Base-by-base conservation (phyloP, 2,329 filamentous ascomycete genomes). In the Monosporascus sp. region DNA sequence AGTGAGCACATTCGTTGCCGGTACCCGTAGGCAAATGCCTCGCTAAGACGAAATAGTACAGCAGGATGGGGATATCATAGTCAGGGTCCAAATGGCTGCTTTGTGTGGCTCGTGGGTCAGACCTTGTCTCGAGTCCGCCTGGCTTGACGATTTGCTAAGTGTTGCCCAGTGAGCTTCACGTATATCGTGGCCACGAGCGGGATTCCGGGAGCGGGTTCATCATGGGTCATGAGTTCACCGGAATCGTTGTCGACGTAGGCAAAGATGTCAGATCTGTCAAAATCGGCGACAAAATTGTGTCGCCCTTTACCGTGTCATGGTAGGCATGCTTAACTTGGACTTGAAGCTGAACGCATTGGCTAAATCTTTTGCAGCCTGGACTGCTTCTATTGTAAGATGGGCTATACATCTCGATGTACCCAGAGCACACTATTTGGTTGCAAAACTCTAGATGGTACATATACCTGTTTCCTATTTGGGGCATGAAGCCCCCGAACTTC, bases 151-250 rank as follows among this genome's bases (percentile, higher is more conserved):
- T 51, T 51, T 54, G 27, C 54, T 44, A 37, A 45, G 37, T 44
- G 31, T 17, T 49, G 14, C 27, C 37, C 58, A 92, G 88, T 65
- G 91, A 96, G 67, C 78, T 96, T 38, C 92, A 96, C 71, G 85
- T 90, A 51, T 96, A 86, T 73, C 87, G 91, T 46, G 92, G 92
- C 37, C 86, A 91, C 63, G 85, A 96, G 66, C 79, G 84, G 24
- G 87, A 85, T 19, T 17, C 14, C 7, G 77, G 71, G 1, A 82
- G 87, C 0, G 81, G 78, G 26, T 83, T 82, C 62, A 79, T 84
- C 52, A 85, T 85, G 87, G 89, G 91, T 54, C 92, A 96, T 68
- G 92, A 96, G 66, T 95, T 96, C 66, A 90, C 89, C 2, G 92
- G 92, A 5, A 80, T 78, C 24, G 82, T 96, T 9, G 79, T 85